These are phyloP conservation scores for Lonicera japonica DNA, from an alignment of 129 eudicot genomes.

Conservation along the genomic window DNA sequence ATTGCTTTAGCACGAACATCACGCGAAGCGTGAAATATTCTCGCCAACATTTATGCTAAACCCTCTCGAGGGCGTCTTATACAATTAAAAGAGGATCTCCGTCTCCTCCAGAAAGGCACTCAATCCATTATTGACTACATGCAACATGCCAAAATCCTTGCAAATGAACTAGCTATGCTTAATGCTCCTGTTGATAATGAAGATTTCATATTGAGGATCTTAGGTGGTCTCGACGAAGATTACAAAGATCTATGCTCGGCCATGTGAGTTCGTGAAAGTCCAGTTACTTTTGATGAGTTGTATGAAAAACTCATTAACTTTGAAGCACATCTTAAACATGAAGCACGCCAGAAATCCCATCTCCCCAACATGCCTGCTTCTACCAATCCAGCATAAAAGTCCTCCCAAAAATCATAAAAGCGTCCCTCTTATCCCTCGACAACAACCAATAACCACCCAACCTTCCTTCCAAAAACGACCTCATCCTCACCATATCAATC, in stretches of 20 bases:
- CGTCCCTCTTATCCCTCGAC: not conserved
- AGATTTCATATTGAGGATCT: not conserved
- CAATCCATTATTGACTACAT: not conserved
- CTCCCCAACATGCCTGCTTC: not conserved
- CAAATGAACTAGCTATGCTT: not conserved
- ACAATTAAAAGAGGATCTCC: not conserved
- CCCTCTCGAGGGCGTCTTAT: not conserved
- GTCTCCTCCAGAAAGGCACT: not conserved
- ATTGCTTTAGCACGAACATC: not conserved
- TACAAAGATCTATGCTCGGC: not conserved
- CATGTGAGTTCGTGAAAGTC: not conserved
- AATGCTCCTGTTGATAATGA: not conserved
- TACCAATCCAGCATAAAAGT: not conserved
- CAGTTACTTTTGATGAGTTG: not conserved
- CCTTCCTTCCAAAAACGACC: no score
- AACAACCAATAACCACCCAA: not conserved
- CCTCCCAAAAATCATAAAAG: not conserved
- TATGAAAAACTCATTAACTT: not conserved
- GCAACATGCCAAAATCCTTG: not conserved
- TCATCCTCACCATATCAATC: not conserved
- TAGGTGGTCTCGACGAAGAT: not conserved
- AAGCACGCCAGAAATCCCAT: not conserved
- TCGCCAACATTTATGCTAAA: not conserved
- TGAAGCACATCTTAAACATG: not conserved
- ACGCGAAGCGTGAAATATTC: not conserved